Conservation (phyloP, 192 early-diverging fungal species). For the Allomyces macrogynus region DNA sequence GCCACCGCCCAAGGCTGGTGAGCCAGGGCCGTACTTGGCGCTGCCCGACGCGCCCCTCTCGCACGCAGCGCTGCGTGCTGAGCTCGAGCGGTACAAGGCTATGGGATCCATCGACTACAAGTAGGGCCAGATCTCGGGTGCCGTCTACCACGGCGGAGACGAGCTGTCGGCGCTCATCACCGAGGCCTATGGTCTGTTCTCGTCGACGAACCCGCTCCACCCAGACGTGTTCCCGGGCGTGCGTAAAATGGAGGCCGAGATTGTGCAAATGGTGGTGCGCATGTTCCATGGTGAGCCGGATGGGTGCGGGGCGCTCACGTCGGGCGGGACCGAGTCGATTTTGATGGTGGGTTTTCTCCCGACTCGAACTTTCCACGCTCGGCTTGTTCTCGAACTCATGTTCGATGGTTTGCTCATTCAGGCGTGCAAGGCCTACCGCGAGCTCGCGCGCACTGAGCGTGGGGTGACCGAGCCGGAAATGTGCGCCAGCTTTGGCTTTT, state of each 20-base stretch:
- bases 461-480: constrained; percentile 82
- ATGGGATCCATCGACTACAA: constrained; percentile 58
- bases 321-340: constrained; percentile 84
- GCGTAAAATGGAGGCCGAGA: constrained; percentile 88
- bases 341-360: constrained; percentile 32
- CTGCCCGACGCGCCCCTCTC: constrained; percentile 47
- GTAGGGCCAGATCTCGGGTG: constrained; percentile 66
- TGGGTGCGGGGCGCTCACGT: constrained; percentile 72
- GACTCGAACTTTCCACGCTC: background rate
- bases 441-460: constrained; percentile 52
- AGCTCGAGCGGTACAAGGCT: constrained; percentile 34
- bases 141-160: constrained; percentile 83
- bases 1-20: constrained; percentile 28
- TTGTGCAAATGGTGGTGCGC: constrained; percentile 71
- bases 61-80: constrained; percentile 32
- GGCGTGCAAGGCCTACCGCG: constrained; percentile 78
- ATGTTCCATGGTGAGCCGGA: constrained; percentile 61
- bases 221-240: constrained; percentile 87
- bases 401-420: no score
- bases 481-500: constrained; percentile 19
- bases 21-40: constrained; percentile 29
- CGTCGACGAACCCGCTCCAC: constrained; percentile 73
- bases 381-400: no score
- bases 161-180: constrained; percentile 50
- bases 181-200: constrained; percentile 65